Conservation (phyloP, 805 yeast genomes). For the Suhomyces sp. region DNA sequence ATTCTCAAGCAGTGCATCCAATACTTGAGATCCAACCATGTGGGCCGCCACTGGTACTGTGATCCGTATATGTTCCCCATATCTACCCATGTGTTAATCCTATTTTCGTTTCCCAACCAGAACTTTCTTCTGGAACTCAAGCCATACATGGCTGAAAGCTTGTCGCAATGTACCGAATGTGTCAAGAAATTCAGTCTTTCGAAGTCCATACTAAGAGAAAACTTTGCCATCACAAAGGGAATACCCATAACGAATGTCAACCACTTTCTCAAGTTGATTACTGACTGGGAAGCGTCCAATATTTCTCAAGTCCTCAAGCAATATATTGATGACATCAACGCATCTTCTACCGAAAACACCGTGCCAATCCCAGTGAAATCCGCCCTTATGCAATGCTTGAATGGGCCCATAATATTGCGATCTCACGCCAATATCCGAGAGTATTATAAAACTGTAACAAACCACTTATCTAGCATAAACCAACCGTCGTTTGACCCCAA, state of each 20-base stretch:
- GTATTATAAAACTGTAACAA: slow-evolving; percentile 1
- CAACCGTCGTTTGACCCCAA: not conserved
- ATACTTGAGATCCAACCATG: slow-evolving; percentile 17
- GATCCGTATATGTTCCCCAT: slow-evolving; percentile 46
- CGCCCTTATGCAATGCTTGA: slow-evolving; percentile 5
- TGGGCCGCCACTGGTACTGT: slow-evolving; percentile 54
- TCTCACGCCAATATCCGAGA: not conserved
- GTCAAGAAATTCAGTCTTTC: slow-evolving; percentile 51
- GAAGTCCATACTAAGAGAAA: slow-evolving; percentile 48
- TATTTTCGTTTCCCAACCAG: slow-evolving; percentile 57
- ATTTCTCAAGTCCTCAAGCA: slow-evolving; percentile 1
- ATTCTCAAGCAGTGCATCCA: slow-evolving; percentile 24
- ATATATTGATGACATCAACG: not conserved
- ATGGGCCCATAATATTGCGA: slow-evolving; percentile 8
- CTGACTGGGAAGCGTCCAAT: slow-evolving; percentile 34
- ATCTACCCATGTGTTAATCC: slow-evolving; percentile 52
- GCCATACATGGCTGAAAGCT: slow-evolving; percentile 33
- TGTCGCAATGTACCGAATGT: slow-evolving; percentile 54
- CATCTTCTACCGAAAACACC: not conserved
- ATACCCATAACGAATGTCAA: slow-evolving; percentile 32
- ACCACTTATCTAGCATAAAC: not conserved
- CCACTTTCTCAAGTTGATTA: slow-evolving; percentile 29
- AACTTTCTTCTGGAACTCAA: slow-evolving; percentile 46
- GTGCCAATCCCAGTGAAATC: not conserved
- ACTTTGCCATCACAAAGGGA: slow-evolving; percentile 49